A percentile compares a stretch with the other conserved stretches of the same genome.
Conservation (phyloP, 169 alveolate genomes). For the Toxoplasma gondii region DNA sequence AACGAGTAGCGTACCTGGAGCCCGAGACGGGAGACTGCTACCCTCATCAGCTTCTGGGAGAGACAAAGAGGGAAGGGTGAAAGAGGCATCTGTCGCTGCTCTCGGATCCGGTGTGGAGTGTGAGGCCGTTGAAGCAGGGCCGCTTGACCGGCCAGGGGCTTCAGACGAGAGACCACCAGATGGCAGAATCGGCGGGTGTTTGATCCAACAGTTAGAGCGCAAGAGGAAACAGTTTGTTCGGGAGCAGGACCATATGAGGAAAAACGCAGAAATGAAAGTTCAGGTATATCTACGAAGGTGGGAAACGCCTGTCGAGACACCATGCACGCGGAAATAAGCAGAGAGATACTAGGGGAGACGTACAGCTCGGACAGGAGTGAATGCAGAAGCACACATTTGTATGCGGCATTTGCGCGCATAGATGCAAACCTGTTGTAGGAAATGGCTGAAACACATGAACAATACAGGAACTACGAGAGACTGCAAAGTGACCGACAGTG, state of each 20-base stretch:
- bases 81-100: background rate
- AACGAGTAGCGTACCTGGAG: too few relatives aligned
- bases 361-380: too few relatives aligned
- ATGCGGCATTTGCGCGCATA: too few relatives aligned
- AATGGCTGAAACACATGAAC: too few relatives aligned
- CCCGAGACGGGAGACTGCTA: too few relatives aligned
- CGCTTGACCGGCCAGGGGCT: background rate
- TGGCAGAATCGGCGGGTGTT: background rate
- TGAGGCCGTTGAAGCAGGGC: background rate
- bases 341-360: too few relatives aligned
- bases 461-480: too few relatives aligned
- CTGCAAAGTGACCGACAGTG: too few relatives aligned
- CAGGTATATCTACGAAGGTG: background rate
- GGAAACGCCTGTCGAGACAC: background rate
- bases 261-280: background rate
- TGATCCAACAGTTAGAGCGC: conserved; percentile 1
- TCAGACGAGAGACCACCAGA: background rate
- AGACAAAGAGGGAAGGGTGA: background rate
- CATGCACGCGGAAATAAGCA: too few relatives aligned
- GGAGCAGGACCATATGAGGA: background rate
- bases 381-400: too few relatives aligned
- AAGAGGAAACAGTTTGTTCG: background rate
- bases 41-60: background rate
- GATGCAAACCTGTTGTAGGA: too few relatives aligned
- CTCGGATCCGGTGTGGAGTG: background rate